These are phyloP conservation scores for Cercophora sp. DNA, from an alignment of 495 filamentous ascomycete genomes.

Conservation along the genomic window DNA sequence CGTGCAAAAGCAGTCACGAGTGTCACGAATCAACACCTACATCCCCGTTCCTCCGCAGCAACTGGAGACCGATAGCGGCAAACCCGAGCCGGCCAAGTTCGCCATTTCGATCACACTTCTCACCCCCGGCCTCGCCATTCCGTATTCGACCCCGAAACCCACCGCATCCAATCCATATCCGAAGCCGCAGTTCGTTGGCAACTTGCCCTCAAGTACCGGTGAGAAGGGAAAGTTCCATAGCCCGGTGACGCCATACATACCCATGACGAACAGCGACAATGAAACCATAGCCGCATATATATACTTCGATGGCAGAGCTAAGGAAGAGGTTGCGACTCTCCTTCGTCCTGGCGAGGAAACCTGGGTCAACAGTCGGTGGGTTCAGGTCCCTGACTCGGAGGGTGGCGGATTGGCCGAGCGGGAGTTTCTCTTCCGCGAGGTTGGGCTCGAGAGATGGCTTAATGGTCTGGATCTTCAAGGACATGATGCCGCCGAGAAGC, in stretches of 20 bases:
- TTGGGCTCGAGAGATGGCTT: constrained; percentile 91
- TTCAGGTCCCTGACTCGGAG: constrained; percentile 85
- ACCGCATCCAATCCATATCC: constrained; percentile 69
- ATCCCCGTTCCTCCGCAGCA: constrained; percentile 91
- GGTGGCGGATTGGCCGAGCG: constrained; percentile 92
- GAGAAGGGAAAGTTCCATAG: constrained; percentile 46
- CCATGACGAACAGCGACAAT: constrained; percentile 81
- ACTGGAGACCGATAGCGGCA: constrained; percentile 61
- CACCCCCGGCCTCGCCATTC: constrained; percentile 80
- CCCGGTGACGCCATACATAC: constrained; percentile 77
- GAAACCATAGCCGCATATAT: constrained; percentile 98
- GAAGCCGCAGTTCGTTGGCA: constrained; percentile 72
- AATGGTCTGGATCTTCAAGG: constrained; percentile 91
- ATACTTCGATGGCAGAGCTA: constrained; percentile 92
- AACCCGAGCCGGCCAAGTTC: constrained; percentile 88
- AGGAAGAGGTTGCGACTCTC: constrained; percentile 96
- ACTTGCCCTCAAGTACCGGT: constrained; percentile 46
- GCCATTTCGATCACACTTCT: constrained; percentile 94
- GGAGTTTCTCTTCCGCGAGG: constrained; percentile 96
- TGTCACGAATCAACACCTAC: constrained; percentile 90
- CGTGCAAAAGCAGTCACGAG: constrained; percentile 86
- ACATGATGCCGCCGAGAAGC: constrained; percentile 76
- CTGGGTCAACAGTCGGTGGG: constrained; percentile 98
- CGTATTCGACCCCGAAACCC: constrained; percentile 79
- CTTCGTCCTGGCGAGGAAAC: constrained; percentile 93